Percentiles rank a stretch among this genome's conserved stretches.
Evolutionary conservation across 495 filamentous ascomycete species (phyloP).

Genomic region (Opeltia flavorubescens): DNA sequence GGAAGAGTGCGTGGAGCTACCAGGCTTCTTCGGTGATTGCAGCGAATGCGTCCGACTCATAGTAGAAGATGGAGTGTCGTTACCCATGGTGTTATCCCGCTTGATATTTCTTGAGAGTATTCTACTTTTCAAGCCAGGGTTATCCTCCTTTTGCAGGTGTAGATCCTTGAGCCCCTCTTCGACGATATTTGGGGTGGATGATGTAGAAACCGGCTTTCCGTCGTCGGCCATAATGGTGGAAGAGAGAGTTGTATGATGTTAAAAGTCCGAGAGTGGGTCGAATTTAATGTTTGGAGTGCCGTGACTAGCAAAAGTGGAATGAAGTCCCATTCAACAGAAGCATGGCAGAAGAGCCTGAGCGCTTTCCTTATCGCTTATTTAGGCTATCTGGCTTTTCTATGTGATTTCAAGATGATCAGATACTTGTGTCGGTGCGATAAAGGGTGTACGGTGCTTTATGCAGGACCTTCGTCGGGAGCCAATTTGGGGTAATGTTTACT

Average conservation of each 20-base stretch:
- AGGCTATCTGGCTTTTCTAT: background rate
- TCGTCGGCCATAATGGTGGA: slow-evolving; percentile 8
- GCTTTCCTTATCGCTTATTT: background rate
- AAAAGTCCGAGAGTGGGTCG: background rate
- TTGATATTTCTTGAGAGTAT: slow-evolving; percentile 4
- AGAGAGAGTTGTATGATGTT: background rate
- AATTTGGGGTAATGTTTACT: background rate
- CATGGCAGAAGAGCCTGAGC: background rate
- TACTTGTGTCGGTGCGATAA: no score
- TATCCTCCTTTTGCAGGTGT: slow-evolving; percentile 11
- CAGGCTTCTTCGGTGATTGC: slow-evolving; percentile 28
- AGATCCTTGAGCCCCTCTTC: slow-evolving; percentile 9
- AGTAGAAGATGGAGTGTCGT: slow-evolving; percentile 14
- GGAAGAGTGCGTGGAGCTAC: slow-evolving; percentile 22
- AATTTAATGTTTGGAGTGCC: background rate
- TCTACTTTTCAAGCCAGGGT: background rate
- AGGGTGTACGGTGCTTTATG: no score
- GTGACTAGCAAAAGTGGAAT: background rate
- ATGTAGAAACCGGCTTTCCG: background rate
- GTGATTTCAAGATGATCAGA: background rate
- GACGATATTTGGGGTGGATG: slow-evolving; percentile 3
- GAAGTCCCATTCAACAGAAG: background rate
- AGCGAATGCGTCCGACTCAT: slow-evolving; percentile 17
- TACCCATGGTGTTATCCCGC: slow-evolving; percentile 9
- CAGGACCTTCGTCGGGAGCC: no score